Percentiles rank a stretch among this genome's conserved stretches.
These are phyloP conservation scores for Tuber indicum DNA, from an alignment of 495 filamentous ascomycete species.

Conservation along the genomic window DNA sequence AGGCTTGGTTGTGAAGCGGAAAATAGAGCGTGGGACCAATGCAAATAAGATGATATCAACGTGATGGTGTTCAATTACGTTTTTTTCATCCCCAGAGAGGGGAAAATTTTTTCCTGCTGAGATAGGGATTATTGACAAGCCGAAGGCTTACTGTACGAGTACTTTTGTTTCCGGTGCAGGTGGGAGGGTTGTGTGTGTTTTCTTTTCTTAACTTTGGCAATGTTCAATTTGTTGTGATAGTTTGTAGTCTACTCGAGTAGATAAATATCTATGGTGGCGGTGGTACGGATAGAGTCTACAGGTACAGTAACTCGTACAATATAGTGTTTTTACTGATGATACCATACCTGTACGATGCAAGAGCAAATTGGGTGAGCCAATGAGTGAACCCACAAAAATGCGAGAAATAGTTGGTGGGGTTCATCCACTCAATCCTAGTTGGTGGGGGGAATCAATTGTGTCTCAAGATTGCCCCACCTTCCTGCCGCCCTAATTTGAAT, in stretches of 20 bases:
- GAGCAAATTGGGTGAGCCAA: slow-evolving; percentile 28
- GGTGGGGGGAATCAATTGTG: slow-evolving; percentile 34
- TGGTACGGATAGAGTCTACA: slow-evolving; percentile 17
- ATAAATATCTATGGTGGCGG: slow-evolving; percentile 7
- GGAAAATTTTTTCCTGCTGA: background rate
- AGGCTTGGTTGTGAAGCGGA: background rate
- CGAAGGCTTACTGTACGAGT: background rate
- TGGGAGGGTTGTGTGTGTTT: slow-evolving; percentile 9
- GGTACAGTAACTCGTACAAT: too few species aligned
- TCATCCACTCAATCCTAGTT: background rate
- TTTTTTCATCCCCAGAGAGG: background rate
- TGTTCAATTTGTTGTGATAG: background rate
- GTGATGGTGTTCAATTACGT: slow-evolving; percentile 4
- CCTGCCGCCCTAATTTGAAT: slow-evolving; percentile 12
- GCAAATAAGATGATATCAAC: background rate
- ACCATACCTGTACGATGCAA: background rate
- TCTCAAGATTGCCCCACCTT: slow-evolving; percentile 18
- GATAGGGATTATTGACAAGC: background rate
- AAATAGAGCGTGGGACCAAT: background rate
- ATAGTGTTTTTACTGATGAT: background rate
- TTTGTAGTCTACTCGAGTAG: background rate
- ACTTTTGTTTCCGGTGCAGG: background rate
- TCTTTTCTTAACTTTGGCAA: slow-evolving; percentile 11
- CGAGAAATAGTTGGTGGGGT: slow-evolving; percentile 31
- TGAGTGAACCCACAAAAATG: background rate